Conservation (phyloP, 208 protist genomes). For the Acanthamoeba sp. region DNA sequence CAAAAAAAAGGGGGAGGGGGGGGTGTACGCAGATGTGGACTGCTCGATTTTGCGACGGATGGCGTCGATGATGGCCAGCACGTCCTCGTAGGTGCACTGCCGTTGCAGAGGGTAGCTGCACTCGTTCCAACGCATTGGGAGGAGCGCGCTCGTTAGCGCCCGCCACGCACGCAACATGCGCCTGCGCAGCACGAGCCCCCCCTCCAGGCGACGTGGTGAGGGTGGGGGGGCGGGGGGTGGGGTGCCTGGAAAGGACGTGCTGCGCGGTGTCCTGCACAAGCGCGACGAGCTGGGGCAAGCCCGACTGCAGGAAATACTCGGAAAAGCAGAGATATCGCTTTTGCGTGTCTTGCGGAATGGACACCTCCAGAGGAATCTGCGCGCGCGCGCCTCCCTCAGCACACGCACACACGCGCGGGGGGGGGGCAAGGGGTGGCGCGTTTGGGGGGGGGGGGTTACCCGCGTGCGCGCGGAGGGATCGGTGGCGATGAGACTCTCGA, state of each 20-base stretch:
- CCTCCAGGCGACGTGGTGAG: neutral
- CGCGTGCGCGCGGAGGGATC: neutral
- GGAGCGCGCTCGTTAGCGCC: too few relatives aligned
- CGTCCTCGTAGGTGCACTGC: neutral
- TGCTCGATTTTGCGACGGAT: neutral
- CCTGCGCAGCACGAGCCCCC: neutral
- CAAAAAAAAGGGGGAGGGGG: neutral
- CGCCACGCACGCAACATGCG: too few relatives aligned
- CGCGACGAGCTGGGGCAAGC: neutral
- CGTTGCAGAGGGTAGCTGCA: conserved; percentile 10
- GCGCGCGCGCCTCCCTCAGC: neutral
- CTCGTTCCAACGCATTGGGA: too few relatives aligned
- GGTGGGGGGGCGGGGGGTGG: neutral
- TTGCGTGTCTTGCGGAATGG: neutral
- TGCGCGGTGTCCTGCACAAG: neutral
- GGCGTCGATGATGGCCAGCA: conserved; percentile 13
- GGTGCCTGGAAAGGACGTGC: neutral
- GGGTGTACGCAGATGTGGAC: neutral
- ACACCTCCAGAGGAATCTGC: neutral
- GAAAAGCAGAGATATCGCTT: neutral
- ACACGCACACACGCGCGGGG: neutral
- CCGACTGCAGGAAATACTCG: neutral
- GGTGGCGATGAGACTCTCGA: neutral
- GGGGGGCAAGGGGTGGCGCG: neutral
- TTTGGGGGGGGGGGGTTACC: neutral